These are phyloP conservation scores for Chaetomium globosum DNA, from an alignment of 2,329 filamentous ascomycete genomes.

Conservation along the genomic window DNA sequence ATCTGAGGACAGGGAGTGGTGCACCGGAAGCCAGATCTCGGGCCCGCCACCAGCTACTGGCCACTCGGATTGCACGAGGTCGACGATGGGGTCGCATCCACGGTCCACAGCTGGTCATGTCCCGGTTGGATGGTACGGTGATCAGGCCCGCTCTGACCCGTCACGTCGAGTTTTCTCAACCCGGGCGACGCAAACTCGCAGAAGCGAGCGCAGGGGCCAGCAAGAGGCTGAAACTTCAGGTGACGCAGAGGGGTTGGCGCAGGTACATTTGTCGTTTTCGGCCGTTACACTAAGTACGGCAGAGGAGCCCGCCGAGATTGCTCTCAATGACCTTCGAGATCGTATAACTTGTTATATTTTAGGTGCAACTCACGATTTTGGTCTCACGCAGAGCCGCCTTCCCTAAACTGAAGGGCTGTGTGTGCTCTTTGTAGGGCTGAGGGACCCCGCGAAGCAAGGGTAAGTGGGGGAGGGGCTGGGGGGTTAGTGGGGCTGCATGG, in stretches of 20 bases:
- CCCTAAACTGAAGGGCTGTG: background rate
- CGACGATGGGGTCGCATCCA: constrained; percentile 6
- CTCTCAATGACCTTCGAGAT: background rate
- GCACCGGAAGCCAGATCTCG: background rate
- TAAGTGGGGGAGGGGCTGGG: background rate
- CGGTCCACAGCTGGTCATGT: background rate
- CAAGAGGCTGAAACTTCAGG: constrained; percentile 33
- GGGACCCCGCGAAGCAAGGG: background rate
- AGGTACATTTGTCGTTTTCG: background rate
- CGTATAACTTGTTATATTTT: too few species aligned
- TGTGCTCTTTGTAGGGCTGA: constrained; percentile 4
- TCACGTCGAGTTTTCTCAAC: background rate
- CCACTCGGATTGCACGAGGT: background rate
- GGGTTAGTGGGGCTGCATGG: background rate
- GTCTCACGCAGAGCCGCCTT: background rate
- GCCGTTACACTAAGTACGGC: background rate
- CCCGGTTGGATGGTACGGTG: constrained; percentile 27
- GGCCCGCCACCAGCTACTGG: background rate
- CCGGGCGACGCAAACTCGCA: background rate
- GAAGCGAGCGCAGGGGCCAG: constrained; percentile 30
- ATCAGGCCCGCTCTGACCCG: constrained; percentile 36
- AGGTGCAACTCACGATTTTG: background rate
- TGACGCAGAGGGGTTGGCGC: constrained; percentile 20
- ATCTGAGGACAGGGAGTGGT: background rate
- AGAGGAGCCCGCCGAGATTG: background rate